These are phyloP conservation scores for Danielozyma ontarioensis DNA, from an alignment of 805 yeast species.

Conservation along the genomic window DNA sequence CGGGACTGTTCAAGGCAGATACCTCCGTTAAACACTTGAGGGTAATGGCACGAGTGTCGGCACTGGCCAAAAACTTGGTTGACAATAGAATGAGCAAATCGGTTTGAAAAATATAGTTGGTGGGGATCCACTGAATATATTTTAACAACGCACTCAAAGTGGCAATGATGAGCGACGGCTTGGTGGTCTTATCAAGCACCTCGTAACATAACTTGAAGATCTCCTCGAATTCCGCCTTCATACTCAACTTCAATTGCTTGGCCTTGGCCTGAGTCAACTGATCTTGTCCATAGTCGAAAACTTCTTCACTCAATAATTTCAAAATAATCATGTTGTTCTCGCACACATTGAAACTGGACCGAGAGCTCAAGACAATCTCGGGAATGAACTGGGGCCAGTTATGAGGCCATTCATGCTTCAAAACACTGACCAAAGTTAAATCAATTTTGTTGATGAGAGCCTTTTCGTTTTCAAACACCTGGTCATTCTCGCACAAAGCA, in stretches of 20 bases:
- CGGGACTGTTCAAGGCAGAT: slow-evolving; percentile 58
- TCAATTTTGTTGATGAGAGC: slow-evolving; percentile 90
- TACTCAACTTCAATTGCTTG: slow-evolving; percentile 69
- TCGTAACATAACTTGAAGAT: slow-evolving; percentile 91
- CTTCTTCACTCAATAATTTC: slow-evolving; percentile 87
- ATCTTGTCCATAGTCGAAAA: slow-evolving; percentile 91
- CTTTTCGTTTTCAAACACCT: slow-evolving; percentile 62
- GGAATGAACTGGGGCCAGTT: slow-evolving; percentile 98
- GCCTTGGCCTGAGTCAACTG: slow-evolving; percentile 97
- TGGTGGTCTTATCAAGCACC: slow-evolving; percentile 83
- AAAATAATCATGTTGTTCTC: slow-evolving; percentile 95
- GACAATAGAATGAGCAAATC: slow-evolving; percentile 68
- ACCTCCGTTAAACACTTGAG: slow-evolving; percentile 93
- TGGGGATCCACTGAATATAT: slow-evolving; percentile 93
- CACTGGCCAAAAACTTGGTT: slow-evolving; percentile 69
- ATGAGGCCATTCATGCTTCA: slow-evolving; percentile 98
- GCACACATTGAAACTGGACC: slow-evolving; percentile 86
- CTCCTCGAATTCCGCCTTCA: slow-evolving; percentile 88
- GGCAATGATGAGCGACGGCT: slow-evolving; percentile 76
- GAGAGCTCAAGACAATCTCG: slow-evolving; percentile 80
- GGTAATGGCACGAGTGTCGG: slow-evolving; percentile 76
- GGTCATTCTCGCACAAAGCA: slow-evolving; percentile 80
- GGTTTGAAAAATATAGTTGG: slow-evolving; percentile 85
- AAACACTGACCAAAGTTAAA: slow-evolving; percentile 85
- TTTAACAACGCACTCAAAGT: slow-evolving; percentile 78